Base-by-base conservation (phyloP, 257 asterid species). In the Craterostigma plantagineum region DNA sequence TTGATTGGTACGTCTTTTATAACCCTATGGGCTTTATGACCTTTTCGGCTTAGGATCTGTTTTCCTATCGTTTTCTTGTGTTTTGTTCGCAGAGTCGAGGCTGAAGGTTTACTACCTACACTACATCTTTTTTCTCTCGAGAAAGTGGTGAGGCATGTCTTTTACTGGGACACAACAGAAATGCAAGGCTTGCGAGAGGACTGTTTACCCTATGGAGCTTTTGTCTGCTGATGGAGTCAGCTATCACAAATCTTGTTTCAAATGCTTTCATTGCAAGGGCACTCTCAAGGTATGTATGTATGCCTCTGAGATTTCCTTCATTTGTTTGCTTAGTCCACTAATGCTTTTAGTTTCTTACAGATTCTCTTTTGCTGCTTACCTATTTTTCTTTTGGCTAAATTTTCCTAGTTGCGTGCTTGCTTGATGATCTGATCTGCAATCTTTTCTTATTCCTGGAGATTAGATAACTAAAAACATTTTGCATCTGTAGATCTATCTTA, bases 101-200 rank as follows among this genome's bases (percentile, higher is more conserved):
- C 30, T 23, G 2, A 23, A 23, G 30, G 30, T 23, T 23, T 6
- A 23, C n/a, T n/a, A n/a, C n/a, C n/a, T n/a, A n/a, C n/a, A n/a
- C n/a, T n/a, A n/a, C 30, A 23, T 23, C 30, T 23, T 23, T 33
- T 46, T 39, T 30, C 41, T n/a, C 43, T 48, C 45, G 17, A 16
- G 38, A 37, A 34, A 38, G 6, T 34, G 43, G 35, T 44, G 35
- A 37, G 48, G 53, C 8, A 79, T 81, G 95, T 76, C 95, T 63
- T 84, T 84, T 37, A 67, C 49, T 46, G 95, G 95, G 55, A 84
- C 95, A 10, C 93, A 76, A 33, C 87, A 76, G 69, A 83, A 83
- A 69, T 83, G 95, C 79, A 83, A 83, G 84, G 91, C 93, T 18
- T 83, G 93, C 59, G 87, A 71, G 72, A 84, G 76, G 66, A 84